Evolutionary conservation across 345 rosid species (phyloP), one percentile per base, ranked within the genome.

Genomic region (Trapa bicornis): DNA sequence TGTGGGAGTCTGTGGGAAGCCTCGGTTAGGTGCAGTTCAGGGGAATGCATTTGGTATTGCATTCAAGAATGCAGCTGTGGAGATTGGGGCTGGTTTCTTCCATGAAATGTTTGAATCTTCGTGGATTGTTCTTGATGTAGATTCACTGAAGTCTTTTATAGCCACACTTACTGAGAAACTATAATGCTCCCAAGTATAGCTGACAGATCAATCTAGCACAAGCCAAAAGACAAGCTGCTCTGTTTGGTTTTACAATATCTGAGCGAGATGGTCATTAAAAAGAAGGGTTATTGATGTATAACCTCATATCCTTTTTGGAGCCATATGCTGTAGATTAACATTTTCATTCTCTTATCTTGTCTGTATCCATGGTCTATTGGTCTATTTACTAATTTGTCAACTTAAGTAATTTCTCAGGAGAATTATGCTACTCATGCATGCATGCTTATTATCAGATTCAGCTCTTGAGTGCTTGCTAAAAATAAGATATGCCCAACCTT

Each of bases 61-160:
- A 47, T 94, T 94, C 68, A 84, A 90, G 75, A 85, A 89, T 47
- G 93, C 97, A 5, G 97, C 96, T 14, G 80, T 82, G 66, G 96
- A 91, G 71, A 89, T 81, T 45, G 87, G 86, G 75, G 86, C 89
- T 22, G 96, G 81, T 68, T 91, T 82, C 84, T 91, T 86, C 79
- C 97, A 94, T 22, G 99, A 94, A 80, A 83, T 94, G 16, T 91
- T 94, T 37, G 99, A 94, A 78, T 91, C 97, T 80, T 94, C 99
- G 6, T 94, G 99, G 99, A 94, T 94, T 48, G 75, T 94, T 52
- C 76, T 94, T 69, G 93, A 94, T 75, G 80, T 73, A 72, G 82
- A 71, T 67, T 89, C 85, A 0, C 88, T 94, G 63, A 94, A 94
- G 78, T 82, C 89, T 61, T 91, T 94, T 75, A 89, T 94, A 96